Base-by-base conservation (phyloP, 345 rosid species). In the Brassica incana region DNA sequence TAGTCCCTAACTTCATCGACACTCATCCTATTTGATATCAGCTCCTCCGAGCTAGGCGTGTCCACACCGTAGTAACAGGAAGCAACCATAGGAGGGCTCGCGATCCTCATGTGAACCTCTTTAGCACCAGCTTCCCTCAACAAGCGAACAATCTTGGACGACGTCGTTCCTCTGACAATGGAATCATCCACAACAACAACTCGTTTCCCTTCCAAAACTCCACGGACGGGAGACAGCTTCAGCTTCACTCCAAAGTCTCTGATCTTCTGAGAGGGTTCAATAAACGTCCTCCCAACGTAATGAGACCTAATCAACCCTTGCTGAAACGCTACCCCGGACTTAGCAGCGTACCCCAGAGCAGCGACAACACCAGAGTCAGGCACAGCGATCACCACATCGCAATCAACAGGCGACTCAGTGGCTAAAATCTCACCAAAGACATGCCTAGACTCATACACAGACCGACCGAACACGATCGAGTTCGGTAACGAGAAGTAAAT, bases 361-460 rank as follows among this genome's bases (percentile, higher is more conserved):
- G 99, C 96, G 73, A 93, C 99, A 2, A 95, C 97, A 0, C 99
- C 99, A 5, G 99, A 93, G 84, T 95, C 99, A 0, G 99, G 97
- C 25, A 95, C 98, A 0, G 98, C 96, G 30, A 95, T 95, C 84
- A 95, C 99, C 12, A 95, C 96, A 80, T 95, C 99, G 43, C 97
- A 95, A 14, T 91, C 96, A 10, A 83, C 98, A 3, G 93, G 96
- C 1, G 87, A 86, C 84, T 88, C 99, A 0, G 90, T 77, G 0
- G 99, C 99, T 20, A 95, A 87, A 29, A 95, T 90, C 85, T 91
- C 93, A 1, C 99, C 98, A 40, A 89, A 93, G 3, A 71, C 58
- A 65, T 40, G 86, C 62, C 99, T 81, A 0, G 99, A 95, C 65
- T 90, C 90, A 0, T 95, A 95, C 32, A 95, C 98, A 33, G 99